Evolutionary conservation across 768 basidiomycete species (phyloP).

Genomic region (Leucocoprinus birnbaumii): DNA sequence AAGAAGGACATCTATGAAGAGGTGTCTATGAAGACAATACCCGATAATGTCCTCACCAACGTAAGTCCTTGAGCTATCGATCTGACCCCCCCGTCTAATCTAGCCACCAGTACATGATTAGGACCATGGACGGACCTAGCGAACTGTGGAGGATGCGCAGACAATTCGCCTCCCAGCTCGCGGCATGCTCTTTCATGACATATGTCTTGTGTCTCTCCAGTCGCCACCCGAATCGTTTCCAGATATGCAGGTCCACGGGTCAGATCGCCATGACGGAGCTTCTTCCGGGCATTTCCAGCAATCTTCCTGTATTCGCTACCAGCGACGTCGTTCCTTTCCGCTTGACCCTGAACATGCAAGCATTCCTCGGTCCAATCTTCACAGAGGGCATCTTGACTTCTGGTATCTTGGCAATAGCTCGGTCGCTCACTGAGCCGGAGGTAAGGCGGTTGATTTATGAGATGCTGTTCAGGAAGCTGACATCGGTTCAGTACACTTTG

Average conservation of each 20-base stretch:
- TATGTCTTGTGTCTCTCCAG: conserved; percentile 83
- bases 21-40: conserved; percentile 81
- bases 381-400: conserved; percentile 88
- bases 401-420: conserved; percentile 87
- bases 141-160: conserved; percentile 97
- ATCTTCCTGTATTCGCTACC: conserved; percentile 64
- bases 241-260: conserved; percentile 86
- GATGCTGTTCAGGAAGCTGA: neutral
- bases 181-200: conserved; percentile 89
- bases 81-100: conserved; percentile 4
- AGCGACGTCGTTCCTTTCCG: conserved; percentile 95
- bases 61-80: conserved; percentile 40
- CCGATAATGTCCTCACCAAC: conserved; percentile 81
- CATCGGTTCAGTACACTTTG: conserved; percentile 68
- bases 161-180: conserved; percentile 90
- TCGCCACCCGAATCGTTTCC: conserved; percentile 81
- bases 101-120: conserved; percentile 76
- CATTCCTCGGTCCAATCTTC: conserved; percentile 84
- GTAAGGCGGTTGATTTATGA: conserved; percentile 34
- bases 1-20: conserved; percentile 90
- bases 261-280: conserved; percentile 92
- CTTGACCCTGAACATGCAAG: conserved; percentile 94
- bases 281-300: conserved; percentile 58
- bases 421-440: conserved; percentile 90
- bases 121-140: conserved; percentile 76